These are phyloP conservation scores for Polygonum aviculare DNA, from an alignment of 148 eudicot species.

Conservation along the genomic window DNA sequence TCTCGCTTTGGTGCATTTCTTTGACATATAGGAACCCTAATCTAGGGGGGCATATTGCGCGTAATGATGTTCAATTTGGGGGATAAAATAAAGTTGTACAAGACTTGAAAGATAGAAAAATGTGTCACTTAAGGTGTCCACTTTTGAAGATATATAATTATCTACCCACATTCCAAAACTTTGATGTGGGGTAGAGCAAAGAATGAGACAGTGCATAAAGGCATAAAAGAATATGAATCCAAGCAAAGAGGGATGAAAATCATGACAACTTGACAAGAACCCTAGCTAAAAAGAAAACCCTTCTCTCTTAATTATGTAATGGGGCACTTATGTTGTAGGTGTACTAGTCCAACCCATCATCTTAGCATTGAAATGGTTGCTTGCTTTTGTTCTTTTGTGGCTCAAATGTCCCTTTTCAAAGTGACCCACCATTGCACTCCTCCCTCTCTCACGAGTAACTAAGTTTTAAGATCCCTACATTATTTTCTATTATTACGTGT, in stretches of 20 bases:
- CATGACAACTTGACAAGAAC: neutral
- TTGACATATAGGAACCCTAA: neutral
- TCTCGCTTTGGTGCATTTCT: neutral
- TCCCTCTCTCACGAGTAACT: neutral
- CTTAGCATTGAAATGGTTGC: constrained; percentile 18
- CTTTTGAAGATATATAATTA: constrained; percentile 1
- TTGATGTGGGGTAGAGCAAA: constrained; percentile 5
- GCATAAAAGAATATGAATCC: constrained; percentile 12
- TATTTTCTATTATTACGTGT: neutral
- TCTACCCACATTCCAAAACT: constrained; percentile 3
- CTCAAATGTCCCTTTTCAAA: constrained; percentile 11
- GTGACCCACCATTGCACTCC: constrained; percentile 4
- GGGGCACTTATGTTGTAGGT: constrained; percentile 10
- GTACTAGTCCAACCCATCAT: constrained; percentile 14
- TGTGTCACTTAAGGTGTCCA: constrained; percentile 2
- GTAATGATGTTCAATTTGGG: neutral
- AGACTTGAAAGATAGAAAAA: constrained; percentile 7
- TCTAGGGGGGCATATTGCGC: neutral
- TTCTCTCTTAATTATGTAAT: constrained; percentile 1
- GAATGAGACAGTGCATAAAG: constrained; percentile 14
- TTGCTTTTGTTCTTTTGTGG: constrained; percentile 13
- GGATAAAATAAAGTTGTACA: constrained; percentile 2
- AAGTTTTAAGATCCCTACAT: neutral
- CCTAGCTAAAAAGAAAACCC: neutral
- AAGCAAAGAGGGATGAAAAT: constrained; percentile 1